Evolutionary conservation across 2,329 filamentous ascomycete genomes (phyloP).

Genomic region (Acephala macrosclerotiorum): DNA sequence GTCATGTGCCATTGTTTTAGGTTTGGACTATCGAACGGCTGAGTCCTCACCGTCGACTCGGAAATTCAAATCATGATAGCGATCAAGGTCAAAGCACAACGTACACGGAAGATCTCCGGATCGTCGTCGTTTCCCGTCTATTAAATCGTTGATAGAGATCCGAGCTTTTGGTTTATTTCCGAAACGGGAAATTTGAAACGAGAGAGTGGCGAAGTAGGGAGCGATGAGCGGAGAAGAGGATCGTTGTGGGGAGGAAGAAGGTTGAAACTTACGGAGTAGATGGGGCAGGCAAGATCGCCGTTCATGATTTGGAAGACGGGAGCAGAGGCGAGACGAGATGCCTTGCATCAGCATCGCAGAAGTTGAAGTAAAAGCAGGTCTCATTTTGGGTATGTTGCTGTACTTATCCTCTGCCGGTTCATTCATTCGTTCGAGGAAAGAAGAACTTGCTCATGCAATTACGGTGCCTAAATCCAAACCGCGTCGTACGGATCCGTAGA

Average conservation of each 20-base stretch:
- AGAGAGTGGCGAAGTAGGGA: neutral
- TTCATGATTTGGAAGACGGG: neutral
- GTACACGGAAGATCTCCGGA: neutral
- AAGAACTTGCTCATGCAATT: constrained; percentile 1
- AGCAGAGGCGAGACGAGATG: neutral
- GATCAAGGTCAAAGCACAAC: neutral
- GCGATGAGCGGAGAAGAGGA: neutral
- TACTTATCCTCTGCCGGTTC: neutral
- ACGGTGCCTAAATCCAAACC: neutral
- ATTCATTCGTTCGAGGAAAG: neutral
- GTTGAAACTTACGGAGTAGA: constrained; percentile 7
- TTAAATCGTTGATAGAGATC: too few species aligned
- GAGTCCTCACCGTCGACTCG: too few species aligned
- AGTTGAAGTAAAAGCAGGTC: neutral
- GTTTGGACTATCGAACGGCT: too few species aligned
- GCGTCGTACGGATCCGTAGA: neutral
- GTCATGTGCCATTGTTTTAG: too few species aligned
- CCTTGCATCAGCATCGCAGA: too few species aligned
- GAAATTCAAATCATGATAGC: neutral
- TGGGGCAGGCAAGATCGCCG: neutral
- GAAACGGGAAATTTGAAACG: neutral
- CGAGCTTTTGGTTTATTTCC: neutral
- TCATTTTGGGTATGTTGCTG: neutral
- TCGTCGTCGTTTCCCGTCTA: neutral
- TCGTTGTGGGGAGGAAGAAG: neutral